Evolutionary conservation across 2,329 filamentous ascomycete genomes (phyloP).

Genomic region (Microdochium trichocladiopsis): DNA sequence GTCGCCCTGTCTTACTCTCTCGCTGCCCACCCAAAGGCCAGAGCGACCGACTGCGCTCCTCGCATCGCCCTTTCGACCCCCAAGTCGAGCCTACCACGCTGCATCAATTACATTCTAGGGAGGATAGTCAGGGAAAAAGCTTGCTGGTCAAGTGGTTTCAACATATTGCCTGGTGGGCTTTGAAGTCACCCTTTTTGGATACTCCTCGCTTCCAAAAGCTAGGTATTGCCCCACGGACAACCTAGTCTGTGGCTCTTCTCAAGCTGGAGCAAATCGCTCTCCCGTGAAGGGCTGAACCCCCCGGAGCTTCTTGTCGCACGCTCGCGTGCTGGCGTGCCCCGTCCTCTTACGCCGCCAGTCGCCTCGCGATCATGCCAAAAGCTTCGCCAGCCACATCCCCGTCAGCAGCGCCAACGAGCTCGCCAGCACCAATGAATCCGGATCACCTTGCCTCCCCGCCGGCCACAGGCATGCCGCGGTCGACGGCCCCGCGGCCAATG

Average conservation of each 20-base stretch:
- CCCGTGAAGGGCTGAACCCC: background rate
- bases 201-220: background rate
- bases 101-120: too few species aligned
- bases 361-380: conserved; percentile 47
- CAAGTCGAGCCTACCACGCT: too few species aligned
- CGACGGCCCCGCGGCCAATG: conserved; percentile 57
- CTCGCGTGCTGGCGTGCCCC: conserved; percentile 2
- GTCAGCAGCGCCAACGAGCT: conserved; percentile 33
- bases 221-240: background rate
- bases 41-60: too few species aligned
- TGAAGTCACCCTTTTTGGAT: background rate
- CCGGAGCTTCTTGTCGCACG: background rate
- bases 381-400: conserved; percentile 48
- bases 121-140: too few species aligned
- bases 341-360: conserved; percentile 29
- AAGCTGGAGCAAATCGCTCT: background rate
- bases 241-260: background rate
- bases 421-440: conserved; percentile 31
- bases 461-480: conserved; percentile 47
- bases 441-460: conserved; percentile 49
- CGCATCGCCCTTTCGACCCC: too few species aligned
- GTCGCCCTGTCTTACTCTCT: too few species aligned
- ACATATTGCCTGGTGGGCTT: background rate
- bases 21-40: too few species aligned
- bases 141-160: background rate